Evolutionary conservation across 768 basidiomycete species (phyloP), one percentile per base, ranked within the genome.

Genomic region (Hemileccinum rubropunctum): DNA sequence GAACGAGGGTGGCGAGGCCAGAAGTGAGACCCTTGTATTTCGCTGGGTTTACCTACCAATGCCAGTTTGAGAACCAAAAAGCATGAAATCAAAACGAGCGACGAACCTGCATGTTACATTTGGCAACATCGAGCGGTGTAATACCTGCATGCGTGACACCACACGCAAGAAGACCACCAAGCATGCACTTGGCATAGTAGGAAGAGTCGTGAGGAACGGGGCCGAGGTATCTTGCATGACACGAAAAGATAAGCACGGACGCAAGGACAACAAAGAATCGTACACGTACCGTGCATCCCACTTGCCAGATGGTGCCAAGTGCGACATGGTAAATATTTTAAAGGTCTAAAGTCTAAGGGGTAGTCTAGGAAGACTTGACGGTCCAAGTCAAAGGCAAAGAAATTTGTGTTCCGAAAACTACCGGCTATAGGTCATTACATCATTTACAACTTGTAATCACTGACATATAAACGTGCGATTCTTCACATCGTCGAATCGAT

Each of bases 21-120:
- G 79, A 73, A 42, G 74, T 60, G 56, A 86, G 81, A 51, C 88
- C 84, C 59, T 74, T 80, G 76, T 84, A 91, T 68, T 91, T 91
- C 48, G 58, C 58, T 15, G 89, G 84, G 76, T 83, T 79, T 55
- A 91, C 89, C 89, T 91, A 4, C 9, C n/a, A 3, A 8, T 6
- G 11, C 2, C 20, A 0, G 9, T 21, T 47, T 51, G 15, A n/a
- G 78, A 47, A 76, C 76, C 20, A 5, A 9, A 4, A 3, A 17
- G 8, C 32, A 6, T 21, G n/a, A 32, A 43, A 34, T 28, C 27
- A 9, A 44, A 1, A 32, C 15, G 18, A 44, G 80, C 91, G 26
- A 66, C 78, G 34, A 34, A 82, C 88, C 85, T 91, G 89, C 86
- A 91, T 91, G 77, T 91, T 91, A 71, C 89, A 91, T 74, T 91